These are phyloP conservation scores for Tolypocladium ovalisporum DNA, from an alignment of 2,329 filamentous ascomycete genomes.

Conservation along the genomic window DNA sequence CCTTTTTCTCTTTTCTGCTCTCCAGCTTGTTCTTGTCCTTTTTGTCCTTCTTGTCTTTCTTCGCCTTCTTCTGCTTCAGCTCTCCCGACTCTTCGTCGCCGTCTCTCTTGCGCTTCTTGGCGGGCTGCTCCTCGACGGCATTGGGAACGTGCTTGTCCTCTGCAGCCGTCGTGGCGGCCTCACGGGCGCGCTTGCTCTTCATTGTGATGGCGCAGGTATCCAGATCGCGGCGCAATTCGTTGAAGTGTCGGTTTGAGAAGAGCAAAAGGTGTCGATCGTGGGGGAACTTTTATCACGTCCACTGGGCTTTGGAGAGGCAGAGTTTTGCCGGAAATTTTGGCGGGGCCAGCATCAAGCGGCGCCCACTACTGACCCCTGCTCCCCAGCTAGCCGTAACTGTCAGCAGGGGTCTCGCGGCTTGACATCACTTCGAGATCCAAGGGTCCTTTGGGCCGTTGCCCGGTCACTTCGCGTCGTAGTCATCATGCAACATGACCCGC, in stretches of 20 bases:
- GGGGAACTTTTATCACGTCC: not conserved
- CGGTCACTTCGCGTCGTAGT: too few relatives aligned
- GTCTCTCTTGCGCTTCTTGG: slow-evolving; percentile 26
- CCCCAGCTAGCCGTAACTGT: not conserved
- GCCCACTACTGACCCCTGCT: not conserved
- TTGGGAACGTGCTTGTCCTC: slow-evolving; percentile 14
- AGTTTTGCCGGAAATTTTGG: slow-evolving; percentile 5
- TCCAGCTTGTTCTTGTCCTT: slow-evolving; percentile 18
- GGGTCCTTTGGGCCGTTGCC: too few relatives aligned
- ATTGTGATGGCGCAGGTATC: slow-evolving; percentile 9
- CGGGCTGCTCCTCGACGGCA: slow-evolving; percentile 12
- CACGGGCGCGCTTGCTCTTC: slow-evolving; percentile 29
- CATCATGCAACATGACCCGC: not conserved
- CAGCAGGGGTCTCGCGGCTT: not conserved
- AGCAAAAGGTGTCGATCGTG: not conserved
- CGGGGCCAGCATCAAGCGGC: not conserved
- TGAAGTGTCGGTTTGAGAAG: not conserved
- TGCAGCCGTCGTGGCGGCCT: slow-evolving; percentile 16
- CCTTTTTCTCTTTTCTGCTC: slow-evolving; percentile 28
- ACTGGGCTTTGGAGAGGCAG: not conserved
- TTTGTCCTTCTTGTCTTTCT: slow-evolving; percentile 21
- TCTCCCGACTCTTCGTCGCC: slow-evolving; percentile 13
- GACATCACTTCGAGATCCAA: not conserved
- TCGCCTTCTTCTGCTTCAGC: slow-evolving; percentile 17
- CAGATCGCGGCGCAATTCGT: not conserved